Conservation (phyloP, 148 eudicot genomes). For the Mesembryanthemum crystallinum region DNA sequence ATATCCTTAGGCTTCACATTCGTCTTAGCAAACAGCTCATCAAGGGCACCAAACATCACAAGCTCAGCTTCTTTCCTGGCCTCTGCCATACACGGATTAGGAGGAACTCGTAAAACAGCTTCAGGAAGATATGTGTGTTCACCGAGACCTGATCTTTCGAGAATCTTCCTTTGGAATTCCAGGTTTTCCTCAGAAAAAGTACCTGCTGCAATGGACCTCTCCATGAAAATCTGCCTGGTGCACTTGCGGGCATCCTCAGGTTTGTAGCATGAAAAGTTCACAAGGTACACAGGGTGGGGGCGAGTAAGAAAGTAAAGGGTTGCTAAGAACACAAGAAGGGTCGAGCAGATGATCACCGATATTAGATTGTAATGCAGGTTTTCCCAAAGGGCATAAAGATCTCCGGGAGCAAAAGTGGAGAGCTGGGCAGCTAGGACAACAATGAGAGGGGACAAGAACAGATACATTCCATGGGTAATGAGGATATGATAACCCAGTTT, state of each 20-base stretch:
- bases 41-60: conserved; percentile 60
- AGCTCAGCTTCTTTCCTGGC: conserved; percentile 54
- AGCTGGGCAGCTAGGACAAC: conserved; percentile 40
- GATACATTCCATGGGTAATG: conserved; percentile 53
- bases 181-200: conserved; percentile 39
- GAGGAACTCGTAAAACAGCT: conserved; percentile 44
- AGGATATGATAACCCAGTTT: conserved; percentile 58
- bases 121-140: conserved; percentile 50
- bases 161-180: conserved; percentile 47
- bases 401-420: conserved; percentile 40
- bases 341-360: conserved; percentile 41
- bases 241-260: conserved; percentile 47
- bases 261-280: conserved; percentile 54
- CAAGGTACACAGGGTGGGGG: conserved; percentile 56
- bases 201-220: conserved; percentile 35
- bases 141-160: conserved; percentile 56
- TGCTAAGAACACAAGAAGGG: conserved; percentile 41
- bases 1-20: conserved; percentile 49
- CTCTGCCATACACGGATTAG: conserved; percentile 48
- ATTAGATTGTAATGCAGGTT: conserved; percentile 44
- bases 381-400: conserved; percentile 44
- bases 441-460: conserved; percentile 39
- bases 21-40: conserved; percentile 48
- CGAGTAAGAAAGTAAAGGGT: conserved; percentile 52
- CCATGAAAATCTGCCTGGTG: conserved; percentile 51